Base-by-base conservation (phyloP, 2,329 filamentous ascomycete genomes). In the Sporothrix phasma region DNA sequence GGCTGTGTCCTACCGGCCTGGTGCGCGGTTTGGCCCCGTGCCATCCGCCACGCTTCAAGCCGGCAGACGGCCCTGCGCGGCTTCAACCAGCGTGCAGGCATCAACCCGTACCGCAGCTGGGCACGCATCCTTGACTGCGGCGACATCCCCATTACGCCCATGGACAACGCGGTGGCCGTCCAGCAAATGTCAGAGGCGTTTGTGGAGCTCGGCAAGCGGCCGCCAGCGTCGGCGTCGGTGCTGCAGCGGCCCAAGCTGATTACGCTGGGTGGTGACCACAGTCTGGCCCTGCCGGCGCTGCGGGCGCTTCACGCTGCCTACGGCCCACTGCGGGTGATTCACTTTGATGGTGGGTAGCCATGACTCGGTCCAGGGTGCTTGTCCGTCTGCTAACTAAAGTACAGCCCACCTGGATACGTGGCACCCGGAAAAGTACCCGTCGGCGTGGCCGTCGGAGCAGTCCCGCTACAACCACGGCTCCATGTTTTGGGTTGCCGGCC, bases 401-500 rank as follows among this genome's bases (percentile, higher is more conserved):
- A 69, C 19, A 72, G 78, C 77, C 22, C 90, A 95, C 73, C 81
- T 94, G 1, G 90, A 94, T 72, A 94, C 90, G 2, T 94, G 90
- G 90, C 87, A 93, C 73, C 89, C 90, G 2, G 83, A 80, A 26
- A 88, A 90, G 69, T 96, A 95, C 74, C 89, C 90, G 0, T 86
- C 83, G 17, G 85, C 86, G 63, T 96, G 92, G 92, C 71, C 72
- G 2, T 82, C 81, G 2, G 81, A 84, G 66, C 88, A 90, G 73
- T 82, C 84, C 2, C 83, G 87, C 69, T 94, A 95, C 78, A 96
- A 87, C 71, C 92, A 96, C 74, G 92, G 92, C 4, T 90, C 85
- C 69, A 94, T 96, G 86, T 96, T 96, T 80, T 93, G 90, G 88
- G 83, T 93, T 69, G 92, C 92, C 5, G 86, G 87, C 58, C 85